Conservation (phyloP, 2,329 filamentous ascomycete species). For the Chrysoporthe austroafricana region DNA sequence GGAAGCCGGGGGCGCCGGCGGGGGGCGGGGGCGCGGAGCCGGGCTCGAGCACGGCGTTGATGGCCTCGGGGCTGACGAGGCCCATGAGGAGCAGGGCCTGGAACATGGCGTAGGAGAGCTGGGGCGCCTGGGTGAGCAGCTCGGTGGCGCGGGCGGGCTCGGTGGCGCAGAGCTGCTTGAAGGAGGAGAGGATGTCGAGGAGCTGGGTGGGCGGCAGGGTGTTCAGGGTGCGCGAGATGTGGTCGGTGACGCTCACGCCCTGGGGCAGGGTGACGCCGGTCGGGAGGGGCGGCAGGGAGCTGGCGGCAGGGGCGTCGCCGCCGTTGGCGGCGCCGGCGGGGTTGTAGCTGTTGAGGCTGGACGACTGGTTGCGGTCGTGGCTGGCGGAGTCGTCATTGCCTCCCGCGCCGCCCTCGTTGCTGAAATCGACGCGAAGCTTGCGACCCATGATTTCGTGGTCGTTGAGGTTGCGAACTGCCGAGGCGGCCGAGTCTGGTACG, state of each 20-base stretch:
- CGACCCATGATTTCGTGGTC: constrained; percentile 94
- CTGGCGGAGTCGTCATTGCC: constrained; percentile 20
- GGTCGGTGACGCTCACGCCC: constrained; percentile 82
- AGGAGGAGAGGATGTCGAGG: constrained; percentile 89
- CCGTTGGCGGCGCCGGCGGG: constrained; percentile 38
- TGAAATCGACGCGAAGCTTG: constrained; percentile 93
- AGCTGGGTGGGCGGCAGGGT: constrained; percentile 86
- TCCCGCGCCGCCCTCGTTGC: constrained; percentile 76
- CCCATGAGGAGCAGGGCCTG: constrained; percentile 92
- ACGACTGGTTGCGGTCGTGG: constrained; percentile 22
- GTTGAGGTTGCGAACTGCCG: constrained; percentile 92
- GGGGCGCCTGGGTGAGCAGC: constrained; percentile 84
- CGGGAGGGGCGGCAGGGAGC: constrained; percentile 75
- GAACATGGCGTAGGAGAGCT: constrained; percentile 93
- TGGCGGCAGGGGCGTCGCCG: constrained; percentile 35
- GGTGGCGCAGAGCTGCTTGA: constrained; percentile 84
- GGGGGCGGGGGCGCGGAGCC: constrained; percentile 43
- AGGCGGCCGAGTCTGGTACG: constrained; percentile 73
- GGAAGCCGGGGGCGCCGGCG: constrained; percentile 38
- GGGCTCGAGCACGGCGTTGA: constrained; percentile 78
- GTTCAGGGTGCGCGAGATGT: constrained; percentile 88
- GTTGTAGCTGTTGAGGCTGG: constrained; percentile 26
- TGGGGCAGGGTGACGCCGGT: constrained; percentile 82
- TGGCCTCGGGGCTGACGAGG: constrained; percentile 82
- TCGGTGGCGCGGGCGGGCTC: constrained; percentile 86